Base-by-base conservation (phyloP, 2,329 filamentous ascomycete species). In the Hymenoscyphus fraxineus region DNA sequence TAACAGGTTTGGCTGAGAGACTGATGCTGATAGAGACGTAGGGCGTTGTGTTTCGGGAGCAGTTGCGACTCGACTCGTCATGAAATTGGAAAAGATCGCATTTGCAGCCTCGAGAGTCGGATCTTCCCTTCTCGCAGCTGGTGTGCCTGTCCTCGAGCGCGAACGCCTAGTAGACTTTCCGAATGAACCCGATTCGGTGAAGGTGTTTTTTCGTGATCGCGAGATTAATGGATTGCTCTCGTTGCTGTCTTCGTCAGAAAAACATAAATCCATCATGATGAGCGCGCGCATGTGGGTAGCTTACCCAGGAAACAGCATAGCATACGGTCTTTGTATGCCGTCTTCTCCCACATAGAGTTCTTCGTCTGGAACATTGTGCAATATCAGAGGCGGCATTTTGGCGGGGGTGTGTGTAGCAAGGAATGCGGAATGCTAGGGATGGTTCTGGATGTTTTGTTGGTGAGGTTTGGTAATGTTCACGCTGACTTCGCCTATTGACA, bases 301-400 rank as follows among this genome's bases (percentile, higher is more conserved):
- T 65, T 81, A 88, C 85, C 86, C 83, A 72, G 85, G 82, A 72
- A 86, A 88, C 44, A 88, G 81, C 82, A 89, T 86, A 67, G 86
- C 87, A 73, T 88, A 89, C 1, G 87, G 87, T 66, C 87, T 79
- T 75, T 85, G 84, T 68, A 88, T 74, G 66, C 87, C 87, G 76
- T 89, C 87, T 61, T 88, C 85, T 64, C 87, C 87, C 6, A 85
- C 78, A 73, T 88, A 89, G 59, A 86, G 83, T 73, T 89, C 87
- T 60, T 89, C 86, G 69, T 89, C 86, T 64, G 86, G 86, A 68
- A 89, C 87, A 73, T 88, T 88, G 74, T 89, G 87, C 40, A 89
- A 78, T 72, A 89, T 88, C 64, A 89, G 79, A 69, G 87, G 87
- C 64, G 85, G 82, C 85, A 88, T 88, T 68, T 68, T 73, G 59